Evolutionary conservation across 2,329 filamentous ascomycete species (phyloP), one percentile per base, ranked within the genome.

Genomic region (Colletotrichum australisinense): DNA sequence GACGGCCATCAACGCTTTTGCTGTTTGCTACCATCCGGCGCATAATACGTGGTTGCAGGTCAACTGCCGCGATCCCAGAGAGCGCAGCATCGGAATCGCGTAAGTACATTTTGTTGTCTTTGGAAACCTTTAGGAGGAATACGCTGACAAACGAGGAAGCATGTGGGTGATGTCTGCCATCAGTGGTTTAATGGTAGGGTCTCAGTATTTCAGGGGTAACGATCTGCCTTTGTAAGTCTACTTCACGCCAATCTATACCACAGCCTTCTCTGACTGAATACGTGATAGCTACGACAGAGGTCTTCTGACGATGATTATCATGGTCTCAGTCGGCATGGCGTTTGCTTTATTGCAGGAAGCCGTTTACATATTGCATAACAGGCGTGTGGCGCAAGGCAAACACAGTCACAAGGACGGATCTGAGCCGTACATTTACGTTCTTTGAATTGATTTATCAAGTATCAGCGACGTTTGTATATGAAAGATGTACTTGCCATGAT

Each of bases 31-130:
- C 74, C 87, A 89, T 77, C 87, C 87, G 0, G 82, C 87, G 0
- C 86, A 88, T 67, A 89, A 89, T 77, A 83, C 85, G 0, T 89
- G 87, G 87, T 79, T 87, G 22, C 86, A 88, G 76, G 78, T 88
- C 7, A 89, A 89, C 74, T 88, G 87, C 75, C 80, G 79, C 16
- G 84, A 84, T 22, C 76, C 84, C 0, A 78, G 83, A 5, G 87
- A 88, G 76, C 78, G 86, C 66, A 88, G 85, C 73, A 86, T 89
- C 63, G 82, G 80, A 24, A 84, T 89, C 59, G 86, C 87, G 81
- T 87, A 75, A 75, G 85, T 78, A 6, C 26, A 28, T 28, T 28
- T 28, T 28, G 5, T 28, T 28, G 26, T 28, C 26, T 28, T 28
- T 6, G 26, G 26, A 28, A 28, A 28, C 26, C 26, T 28, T 28